A percentile compares a stretch with the other conserved stretches of the same genome.
These are phyloP conservation scores for Paradendryphiella salina DNA, from an alignment of 2,329 filamentous ascomycete species.

Conservation along the genomic window DNA sequence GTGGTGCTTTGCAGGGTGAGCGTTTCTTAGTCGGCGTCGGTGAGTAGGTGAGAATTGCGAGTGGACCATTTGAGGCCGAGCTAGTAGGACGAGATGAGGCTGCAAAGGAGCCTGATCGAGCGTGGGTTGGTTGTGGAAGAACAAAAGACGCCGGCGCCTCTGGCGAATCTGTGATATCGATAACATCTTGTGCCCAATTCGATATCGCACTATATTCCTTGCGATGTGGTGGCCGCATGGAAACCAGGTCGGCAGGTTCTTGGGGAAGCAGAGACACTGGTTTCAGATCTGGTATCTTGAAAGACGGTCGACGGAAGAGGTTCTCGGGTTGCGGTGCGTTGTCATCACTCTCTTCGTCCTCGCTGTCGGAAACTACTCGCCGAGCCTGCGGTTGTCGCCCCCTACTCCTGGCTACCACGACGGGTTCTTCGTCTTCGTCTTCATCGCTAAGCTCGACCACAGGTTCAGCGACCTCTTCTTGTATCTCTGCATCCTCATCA, in stretches of 20 bases:
- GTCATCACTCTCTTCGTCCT: constrained; percentile 22
- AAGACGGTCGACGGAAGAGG: constrained; percentile 1
- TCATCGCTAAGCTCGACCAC: constrained; percentile 17
- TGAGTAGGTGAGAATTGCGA: constrained; percentile 41
- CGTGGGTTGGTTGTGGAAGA: constrained; percentile 24
- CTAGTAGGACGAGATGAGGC: constrained; percentile 37
- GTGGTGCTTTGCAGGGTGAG: constrained; percentile 42
- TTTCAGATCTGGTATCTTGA: constrained; percentile 13
- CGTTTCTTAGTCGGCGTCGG: constrained; percentile 41
- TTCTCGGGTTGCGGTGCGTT: not conserved
- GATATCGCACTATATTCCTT: constrained; percentile 36
- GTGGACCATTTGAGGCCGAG: constrained; percentile 30
- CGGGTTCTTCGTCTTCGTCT: constrained; percentile 40
- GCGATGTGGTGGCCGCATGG: constrained; percentile 27
- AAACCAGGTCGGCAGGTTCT: constrained; percentile 19
- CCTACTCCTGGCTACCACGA: constrained; percentile 26
- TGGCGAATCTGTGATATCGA: constrained; percentile 40
- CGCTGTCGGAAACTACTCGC: constrained; percentile 29
- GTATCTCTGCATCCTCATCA: constrained; percentile 25
- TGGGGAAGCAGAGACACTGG: not conserved
- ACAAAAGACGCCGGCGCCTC: constrained; percentile 26
- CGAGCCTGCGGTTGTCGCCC: constrained; percentile 20
- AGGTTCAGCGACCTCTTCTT: constrained; percentile 2
- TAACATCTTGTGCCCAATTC: constrained; percentile 39
- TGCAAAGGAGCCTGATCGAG: constrained; percentile 30